Evolutionary conservation across 176 grass and related monocot species (phyloP).

Genomic region (Saccharum spontaneum): DNA sequence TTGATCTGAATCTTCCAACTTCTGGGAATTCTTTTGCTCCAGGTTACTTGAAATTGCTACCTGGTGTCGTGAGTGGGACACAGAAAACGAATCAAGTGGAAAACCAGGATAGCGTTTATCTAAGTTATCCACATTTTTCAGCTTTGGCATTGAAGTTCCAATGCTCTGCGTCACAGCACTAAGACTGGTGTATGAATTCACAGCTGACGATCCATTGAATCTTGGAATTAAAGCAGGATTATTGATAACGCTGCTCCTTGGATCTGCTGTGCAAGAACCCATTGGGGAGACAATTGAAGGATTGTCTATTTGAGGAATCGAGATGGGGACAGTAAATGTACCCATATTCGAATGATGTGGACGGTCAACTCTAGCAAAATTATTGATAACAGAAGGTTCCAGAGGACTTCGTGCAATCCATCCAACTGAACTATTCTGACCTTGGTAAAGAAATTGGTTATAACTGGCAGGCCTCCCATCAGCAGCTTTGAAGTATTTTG

Average conservation of each 20-base stretch:
- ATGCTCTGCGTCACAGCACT: slow-evolving; percentile 38
- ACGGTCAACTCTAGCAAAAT: slow-evolving; percentile 36
- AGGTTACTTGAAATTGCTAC: slow-evolving; percentile 34
- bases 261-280: slow-evolving; percentile 33
- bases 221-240: slow-evolving; percentile 47
- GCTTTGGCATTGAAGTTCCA: slow-evolving; percentile 23
- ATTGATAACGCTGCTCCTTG: slow-evolving; percentile 30
- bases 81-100: slow-evolving; percentile 37
- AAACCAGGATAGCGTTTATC: slow-evolving; percentile 32
- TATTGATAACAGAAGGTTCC: slow-evolving; percentile 30
- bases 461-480: slow-evolving; percentile 32
- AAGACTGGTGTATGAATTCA: slow-evolving; percentile 25
- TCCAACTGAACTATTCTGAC: slow-evolving; percentile 39
- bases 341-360: slow-evolving; percentile 29
- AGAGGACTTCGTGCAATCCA: slow-evolving; percentile 47
- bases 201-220: slow-evolving; percentile 39
- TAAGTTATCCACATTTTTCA: slow-evolving; percentile 23
- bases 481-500: slow-evolving; percentile 33
- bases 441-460: slow-evolving; percentile 40
- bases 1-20: slow-evolving; percentile 41
- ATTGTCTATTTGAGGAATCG: slow-evolving; percentile 36
- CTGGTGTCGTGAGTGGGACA: slow-evolving; percentile 20
- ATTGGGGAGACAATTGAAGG: slow-evolving; percentile 25
- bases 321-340: slow-evolving; percentile 37
- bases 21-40: slow-evolving; percentile 32